Conservation (phyloP, 1,284 basidiomycete species). For the Ceratobasidium sp. region DNA sequence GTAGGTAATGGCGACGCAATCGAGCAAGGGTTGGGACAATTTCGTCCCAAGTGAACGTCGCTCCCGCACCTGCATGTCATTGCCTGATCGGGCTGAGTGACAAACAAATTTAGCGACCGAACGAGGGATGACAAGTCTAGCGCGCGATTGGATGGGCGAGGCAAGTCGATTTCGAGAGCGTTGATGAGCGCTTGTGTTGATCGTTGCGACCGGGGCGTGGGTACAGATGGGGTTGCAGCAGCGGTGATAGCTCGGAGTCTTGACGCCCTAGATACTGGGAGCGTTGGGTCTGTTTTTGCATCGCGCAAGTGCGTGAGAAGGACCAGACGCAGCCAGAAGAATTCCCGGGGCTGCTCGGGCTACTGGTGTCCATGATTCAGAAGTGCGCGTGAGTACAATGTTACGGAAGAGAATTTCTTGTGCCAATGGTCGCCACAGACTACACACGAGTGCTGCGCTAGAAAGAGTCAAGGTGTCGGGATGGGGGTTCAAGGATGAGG, state of each 20-base stretch:
- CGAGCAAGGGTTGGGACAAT: slow-evolving; percentile 22
- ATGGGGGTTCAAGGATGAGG: neutral
- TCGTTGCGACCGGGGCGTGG: slow-evolving; percentile 20
- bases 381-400: slow-evolving; percentile 1
- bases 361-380: neutral
- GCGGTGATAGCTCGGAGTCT: slow-evolving; percentile 1
- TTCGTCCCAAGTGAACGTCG: slow-evolving; percentile 4
- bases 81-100: neutral
- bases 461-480: slow-evolving; percentile 11
- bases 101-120: neutral
- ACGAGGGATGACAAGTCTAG: slow-evolving; percentile 1
- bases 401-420: slow-evolving; percentile 20
- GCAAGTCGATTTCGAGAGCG: neutral
- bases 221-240: neutral
- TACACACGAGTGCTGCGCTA: slow-evolving; percentile 17
- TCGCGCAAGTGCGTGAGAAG: slow-evolving; percentile 12
- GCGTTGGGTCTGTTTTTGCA: neutral
- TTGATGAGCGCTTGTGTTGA: neutral
- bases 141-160: neutral
- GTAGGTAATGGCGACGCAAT: neutral
- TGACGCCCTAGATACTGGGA: neutral
- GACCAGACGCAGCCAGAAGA: neutral
- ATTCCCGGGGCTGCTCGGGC: slow-evolving; percentile 18
- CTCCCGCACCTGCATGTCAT: neutral
- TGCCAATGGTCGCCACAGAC: neutral